These are phyloP conservation scores for Verticillium nonalfalfae DNA, from an alignment of 2,329 filamentous ascomycete genomes.

Conservation along the genomic window DNA sequence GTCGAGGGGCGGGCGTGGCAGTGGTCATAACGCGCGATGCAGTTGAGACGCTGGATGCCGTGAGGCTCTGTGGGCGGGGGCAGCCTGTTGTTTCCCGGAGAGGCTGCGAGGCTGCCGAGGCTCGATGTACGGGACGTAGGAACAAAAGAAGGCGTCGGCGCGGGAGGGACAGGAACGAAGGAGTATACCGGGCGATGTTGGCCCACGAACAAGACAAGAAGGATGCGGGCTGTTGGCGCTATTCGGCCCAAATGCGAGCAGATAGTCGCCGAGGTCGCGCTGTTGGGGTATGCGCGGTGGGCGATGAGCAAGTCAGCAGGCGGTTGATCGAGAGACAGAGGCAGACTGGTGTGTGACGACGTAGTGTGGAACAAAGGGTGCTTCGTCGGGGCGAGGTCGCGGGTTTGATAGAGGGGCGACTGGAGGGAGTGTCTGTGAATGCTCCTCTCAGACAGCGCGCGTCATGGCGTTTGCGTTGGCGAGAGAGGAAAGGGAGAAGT, in stretches of 20 bases:
- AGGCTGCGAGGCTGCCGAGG: background rate
- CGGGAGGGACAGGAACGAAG: background rate
- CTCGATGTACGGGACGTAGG: background rate
- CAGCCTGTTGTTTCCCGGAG: background rate
- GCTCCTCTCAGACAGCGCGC: background rate
- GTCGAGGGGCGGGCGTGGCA: slow-evolving; percentile 1
- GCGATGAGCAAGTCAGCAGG: background rate
- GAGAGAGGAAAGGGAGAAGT: background rate
- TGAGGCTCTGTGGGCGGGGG: background rate
- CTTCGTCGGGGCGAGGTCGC: too few species aligned
- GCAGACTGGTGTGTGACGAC: too few species aligned
- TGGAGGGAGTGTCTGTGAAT: background rate
- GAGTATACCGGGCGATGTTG: background rate
- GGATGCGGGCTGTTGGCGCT: background rate
- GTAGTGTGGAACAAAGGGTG: too few species aligned
- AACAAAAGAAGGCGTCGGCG: background rate
- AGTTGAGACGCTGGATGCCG: background rate
- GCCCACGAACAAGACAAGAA: background rate
- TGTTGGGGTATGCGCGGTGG: too few species aligned
- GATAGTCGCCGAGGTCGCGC: background rate
- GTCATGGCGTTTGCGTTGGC: background rate
- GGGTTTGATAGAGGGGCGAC: background rate
- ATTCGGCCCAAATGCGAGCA: too few species aligned
- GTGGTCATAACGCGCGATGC: slow-evolving; percentile 7
- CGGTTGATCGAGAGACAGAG: background rate